Conservation (phyloP, 768 basidiomycete genomes). For the Clavulina sp. region DNA sequence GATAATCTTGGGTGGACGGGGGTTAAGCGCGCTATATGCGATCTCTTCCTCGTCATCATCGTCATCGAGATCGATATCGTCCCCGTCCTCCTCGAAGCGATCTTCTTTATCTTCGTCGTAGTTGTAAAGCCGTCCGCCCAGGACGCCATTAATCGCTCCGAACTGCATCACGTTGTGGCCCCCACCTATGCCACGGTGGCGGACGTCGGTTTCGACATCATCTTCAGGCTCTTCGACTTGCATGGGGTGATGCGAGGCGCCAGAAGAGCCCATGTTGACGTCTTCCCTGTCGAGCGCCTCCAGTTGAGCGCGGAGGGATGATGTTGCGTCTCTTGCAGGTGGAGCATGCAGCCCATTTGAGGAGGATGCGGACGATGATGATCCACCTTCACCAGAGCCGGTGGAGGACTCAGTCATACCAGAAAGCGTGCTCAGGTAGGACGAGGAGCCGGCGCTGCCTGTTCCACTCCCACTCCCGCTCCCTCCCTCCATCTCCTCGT, state of each 20-base stretch:
- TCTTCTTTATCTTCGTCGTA: constrained; percentile 19
- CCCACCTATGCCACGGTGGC: no score
- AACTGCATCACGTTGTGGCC: no score
- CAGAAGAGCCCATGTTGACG: no score
- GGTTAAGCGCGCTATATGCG: constrained; percentile 13
- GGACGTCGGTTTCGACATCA: constrained; percentile 1
- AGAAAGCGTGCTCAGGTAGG: constrained; percentile 1
- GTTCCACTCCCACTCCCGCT: neutral
- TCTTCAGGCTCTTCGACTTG: constrained; percentile 15
- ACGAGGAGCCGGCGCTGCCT: neutral
- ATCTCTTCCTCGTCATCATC: constrained; percentile 14
- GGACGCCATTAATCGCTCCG: neutral
- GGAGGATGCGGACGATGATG: neutral
- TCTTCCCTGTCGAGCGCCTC: constrained; percentile 38
- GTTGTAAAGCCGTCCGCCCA: neutral
- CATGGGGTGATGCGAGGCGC: no score
- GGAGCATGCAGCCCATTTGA: constrained; percentile 2
- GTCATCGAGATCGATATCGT: constrained; percentile 19
- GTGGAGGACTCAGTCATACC: constrained; percentile 6
- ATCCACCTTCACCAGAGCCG: constrained; percentile 4
- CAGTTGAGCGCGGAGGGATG: constrained; percentile 30
- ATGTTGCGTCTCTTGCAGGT: constrained; percentile 2
- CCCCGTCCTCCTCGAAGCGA: constrained; percentile 19
- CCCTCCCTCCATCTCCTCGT: constrained; percentile 6
- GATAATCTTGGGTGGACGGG: constrained; percentile 6